Conservation (phyloP, 495 filamentous ascomycete species). For the Aspergillus affinis region DNA sequence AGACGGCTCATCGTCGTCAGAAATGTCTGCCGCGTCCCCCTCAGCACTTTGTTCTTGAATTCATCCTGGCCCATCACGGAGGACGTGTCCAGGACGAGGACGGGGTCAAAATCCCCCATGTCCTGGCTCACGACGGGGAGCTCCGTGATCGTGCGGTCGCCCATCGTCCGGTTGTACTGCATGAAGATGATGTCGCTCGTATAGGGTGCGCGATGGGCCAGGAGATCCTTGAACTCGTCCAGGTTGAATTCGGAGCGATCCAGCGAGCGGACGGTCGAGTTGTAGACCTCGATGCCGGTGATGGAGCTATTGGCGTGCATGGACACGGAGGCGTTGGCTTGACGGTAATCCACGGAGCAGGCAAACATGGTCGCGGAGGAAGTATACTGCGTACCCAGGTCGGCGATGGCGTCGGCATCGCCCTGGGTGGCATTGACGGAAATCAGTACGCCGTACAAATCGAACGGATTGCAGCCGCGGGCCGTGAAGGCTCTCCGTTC, state of each 20-base stretch:
- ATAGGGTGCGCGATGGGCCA: constrained; percentile 36
- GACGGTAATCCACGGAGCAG: constrained; percentile 36
- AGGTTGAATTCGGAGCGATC: constrained; percentile 33
- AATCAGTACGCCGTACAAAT: constrained; percentile 41
- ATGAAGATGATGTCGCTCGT: constrained; percentile 44
- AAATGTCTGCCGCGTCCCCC: constrained; percentile 37
- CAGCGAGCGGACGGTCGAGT: constrained; percentile 21
- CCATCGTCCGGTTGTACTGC: constrained; percentile 30
- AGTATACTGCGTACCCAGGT: constrained; percentile 17
- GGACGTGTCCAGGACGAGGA: constrained; percentile 35
- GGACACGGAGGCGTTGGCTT: constrained; percentile 30
- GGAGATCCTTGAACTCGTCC: constrained; percentile 35
- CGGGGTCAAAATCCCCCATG: constrained; percentile 33
- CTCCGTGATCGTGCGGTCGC: constrained; percentile 32
- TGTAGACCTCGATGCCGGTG: constrained; percentile 24
- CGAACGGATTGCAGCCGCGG: constrained; percentile 34
- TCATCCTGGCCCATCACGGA: constrained; percentile 32
- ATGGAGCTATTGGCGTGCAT: constrained; percentile 48
- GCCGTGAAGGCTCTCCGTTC: constrained; percentile 26
- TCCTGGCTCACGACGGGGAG: constrained; percentile 40
- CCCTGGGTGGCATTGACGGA: constrained; percentile 31
- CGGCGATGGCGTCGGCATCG: constrained; percentile 8
- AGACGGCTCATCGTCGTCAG: constrained; percentile 37
- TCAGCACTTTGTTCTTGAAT: constrained; percentile 32
- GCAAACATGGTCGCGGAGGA: constrained; percentile 36